Evolutionary conservation across 257 asterid genomes (phyloP).

Genomic region (Penstemon eatonii): DNA sequence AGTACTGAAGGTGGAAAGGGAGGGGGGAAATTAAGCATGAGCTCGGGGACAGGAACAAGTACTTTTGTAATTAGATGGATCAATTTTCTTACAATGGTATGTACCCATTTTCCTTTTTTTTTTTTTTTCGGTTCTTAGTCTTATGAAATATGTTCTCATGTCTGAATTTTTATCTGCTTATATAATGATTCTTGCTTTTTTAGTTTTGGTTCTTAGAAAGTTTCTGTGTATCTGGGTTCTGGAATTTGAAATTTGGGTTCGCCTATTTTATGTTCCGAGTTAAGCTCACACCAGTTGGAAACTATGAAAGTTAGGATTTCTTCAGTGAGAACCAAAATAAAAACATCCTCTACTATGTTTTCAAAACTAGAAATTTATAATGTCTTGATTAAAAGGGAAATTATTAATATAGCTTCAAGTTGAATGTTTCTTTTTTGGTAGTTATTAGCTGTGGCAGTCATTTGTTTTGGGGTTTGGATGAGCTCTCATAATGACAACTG

Average conservation of each 20-base stretch:
- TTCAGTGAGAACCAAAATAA: too few species aligned
- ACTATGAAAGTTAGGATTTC: too few species aligned
- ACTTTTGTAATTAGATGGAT: conserved; percentile 85
- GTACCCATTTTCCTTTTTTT: conserved; percentile 22
- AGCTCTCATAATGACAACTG: conserved; percentile 78
- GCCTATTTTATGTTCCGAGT: too few species aligned
- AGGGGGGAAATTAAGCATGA: conserved; percentile 36
- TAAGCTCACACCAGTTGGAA: too few species aligned
- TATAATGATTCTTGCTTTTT: conserved; percentile 16
- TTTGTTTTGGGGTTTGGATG: conserved; percentile 93
- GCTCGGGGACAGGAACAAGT: conserved; percentile 70
- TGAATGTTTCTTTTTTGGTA: conserved; percentile 24
- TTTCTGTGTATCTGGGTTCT: conserved; percentile 10
- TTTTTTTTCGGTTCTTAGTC: conserved; percentile 15
- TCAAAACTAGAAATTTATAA: too few species aligned
- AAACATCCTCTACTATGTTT: too few species aligned
- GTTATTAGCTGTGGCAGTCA: conserved; percentile 69
- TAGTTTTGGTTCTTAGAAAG: conserved; percentile 4
- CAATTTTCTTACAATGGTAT: conserved; percentile 82
- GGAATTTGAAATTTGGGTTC: not conserved
- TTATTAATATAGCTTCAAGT: too few species aligned
- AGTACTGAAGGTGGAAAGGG: conserved; percentile 9
- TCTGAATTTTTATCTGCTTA: not conserved
- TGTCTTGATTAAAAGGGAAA: too few species aligned
- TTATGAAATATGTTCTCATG: conserved; percentile 13